Evolutionary conservation across 108 stramenopile genomes (phyloP), one percentile per base, ranked within the genome.

Genomic region (Cylindrotheca fusiformis): DNA sequence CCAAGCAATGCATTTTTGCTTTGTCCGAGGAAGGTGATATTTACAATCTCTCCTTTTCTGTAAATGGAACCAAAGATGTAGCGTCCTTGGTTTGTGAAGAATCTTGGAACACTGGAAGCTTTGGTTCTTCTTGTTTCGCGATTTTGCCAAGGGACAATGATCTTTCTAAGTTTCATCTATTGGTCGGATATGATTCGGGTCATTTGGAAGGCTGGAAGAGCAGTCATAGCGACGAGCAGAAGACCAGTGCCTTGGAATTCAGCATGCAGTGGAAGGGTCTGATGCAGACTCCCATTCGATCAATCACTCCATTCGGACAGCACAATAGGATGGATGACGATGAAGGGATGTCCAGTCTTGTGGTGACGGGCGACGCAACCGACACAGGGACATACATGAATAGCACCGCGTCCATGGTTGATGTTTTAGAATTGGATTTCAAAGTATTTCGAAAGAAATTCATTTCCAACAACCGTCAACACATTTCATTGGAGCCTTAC

Each of bases 1-100:
- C 21, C 17, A 26, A 23, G 25, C 54, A 21, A 5, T 27, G 6
- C 4, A 26, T 55, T 26, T 26, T 55, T 24, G 54, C 54, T 19
- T 20, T 58, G 33, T 58, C 57, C 2, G 57, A 18, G 20, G 57
- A 58, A 58, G 57, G 57, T 36, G 29, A 58, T 36, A 33, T 58
- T 8, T 22, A 58, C 32, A 31, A 58, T 12, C 10, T 55, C 31
- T 29, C 17, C 4, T 26, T 55, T 55, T 4, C 2, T 26, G 44
- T 12, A 14, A 44, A 8, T 44, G 14, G 5, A 22, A 19, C 21
- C 50, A n/a, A 51, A 10, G 36, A 6, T 10, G 36, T 14, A 41
- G 36, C 36, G 14, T 10, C 36, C 20, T 36, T 58, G 21, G 30
- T 26, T 18, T 36, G 28, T 21, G 63, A 51, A 1, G 48, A 44